These are phyloP conservation scores for Mollisia scopiformis DNA, from an alignment of 2,329 filamentous ascomycete genomes.

Conservation along the genomic window DNA sequence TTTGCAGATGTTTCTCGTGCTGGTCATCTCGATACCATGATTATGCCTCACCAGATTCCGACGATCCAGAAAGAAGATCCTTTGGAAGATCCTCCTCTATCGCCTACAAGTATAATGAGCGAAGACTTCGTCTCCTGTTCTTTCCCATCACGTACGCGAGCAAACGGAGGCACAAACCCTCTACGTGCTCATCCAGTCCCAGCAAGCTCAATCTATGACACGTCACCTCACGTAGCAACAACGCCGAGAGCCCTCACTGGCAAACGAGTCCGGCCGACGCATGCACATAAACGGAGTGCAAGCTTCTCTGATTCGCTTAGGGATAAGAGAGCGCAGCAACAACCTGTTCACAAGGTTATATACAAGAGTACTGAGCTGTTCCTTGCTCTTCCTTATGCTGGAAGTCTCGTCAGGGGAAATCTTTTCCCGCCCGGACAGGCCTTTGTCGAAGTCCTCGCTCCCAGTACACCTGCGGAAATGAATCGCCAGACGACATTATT, in stretches of 20 bases:
- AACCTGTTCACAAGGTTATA: conserved; percentile 48
- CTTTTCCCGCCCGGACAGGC: conserved; percentile 81
- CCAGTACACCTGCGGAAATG: conserved; percentile 48
- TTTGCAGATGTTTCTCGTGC: conserved; percentile 50
- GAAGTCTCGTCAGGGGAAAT: conserved; percentile 86
- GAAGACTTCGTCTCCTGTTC: conserved; percentile 66
- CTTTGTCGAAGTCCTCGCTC: conserved; percentile 70
- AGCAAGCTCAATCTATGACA: conserved; percentile 50
- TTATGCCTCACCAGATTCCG: conserved; percentile 36
- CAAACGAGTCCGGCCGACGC: conserved; percentile 60
- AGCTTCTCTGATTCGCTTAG: conserved; percentile 86
- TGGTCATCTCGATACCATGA: conserved; percentile 51
- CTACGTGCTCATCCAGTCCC: conserved; percentile 60
- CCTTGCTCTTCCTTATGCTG: conserved; percentile 70
- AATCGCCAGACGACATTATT: conserved; percentile 58
- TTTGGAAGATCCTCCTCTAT: conserved; percentile 43
- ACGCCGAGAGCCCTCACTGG: conserved; percentile 61
- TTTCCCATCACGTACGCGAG: conserved; percentile 56
- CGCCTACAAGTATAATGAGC: conserved; percentile 61
- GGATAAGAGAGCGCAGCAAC: conserved; percentile 56
- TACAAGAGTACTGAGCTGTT: conserved; percentile 60
- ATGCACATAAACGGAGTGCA: conserved; percentile 78
- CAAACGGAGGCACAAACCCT: conserved; percentile 46
- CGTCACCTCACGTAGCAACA: conserved; percentile 54
- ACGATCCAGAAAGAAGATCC: conserved; percentile 6